Evolutionary conservation across 495 filamentous ascomycete genomes (phyloP).

Genomic region (Podospora conica): DNA sequence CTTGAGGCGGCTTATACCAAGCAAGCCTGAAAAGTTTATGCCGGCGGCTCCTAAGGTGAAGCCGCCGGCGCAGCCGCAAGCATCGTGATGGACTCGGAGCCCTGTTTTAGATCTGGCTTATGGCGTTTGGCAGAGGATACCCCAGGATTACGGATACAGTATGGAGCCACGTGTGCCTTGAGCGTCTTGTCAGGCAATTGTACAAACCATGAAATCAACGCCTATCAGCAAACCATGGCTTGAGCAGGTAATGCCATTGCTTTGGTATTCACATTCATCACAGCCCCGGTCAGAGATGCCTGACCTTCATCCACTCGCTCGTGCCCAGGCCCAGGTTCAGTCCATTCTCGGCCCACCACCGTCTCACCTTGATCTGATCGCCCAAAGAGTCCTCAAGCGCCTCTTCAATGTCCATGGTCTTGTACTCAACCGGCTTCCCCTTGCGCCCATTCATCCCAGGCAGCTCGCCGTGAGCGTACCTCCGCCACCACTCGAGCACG

Average conservation of each 20-base stretch:
- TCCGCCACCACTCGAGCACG: slow-evolving; percentile 89
- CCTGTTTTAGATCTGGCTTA: not conserved
- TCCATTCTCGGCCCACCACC: slow-evolving; percentile 89
- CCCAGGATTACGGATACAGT: not conserved
- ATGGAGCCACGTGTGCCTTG: not conserved
- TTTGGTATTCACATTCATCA: not conserved
- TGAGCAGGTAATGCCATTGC: not conserved
- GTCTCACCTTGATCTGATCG: slow-evolving; percentile 60
- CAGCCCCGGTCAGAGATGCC: slow-evolving; percentile 28
- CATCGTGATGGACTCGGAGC: not conserved
- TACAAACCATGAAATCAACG: not conserved
- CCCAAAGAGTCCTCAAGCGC: slow-evolving; percentile 80
- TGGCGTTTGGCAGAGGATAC: not conserved
- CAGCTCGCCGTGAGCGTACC: slow-evolving; percentile 54
- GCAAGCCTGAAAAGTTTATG: slow-evolving; percentile 55
- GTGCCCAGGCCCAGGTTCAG: slow-evolving; percentile 80
- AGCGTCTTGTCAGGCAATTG: not conserved
- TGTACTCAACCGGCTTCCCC: slow-evolving; percentile 68
- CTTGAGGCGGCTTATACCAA: slow-evolving; percentile 55
- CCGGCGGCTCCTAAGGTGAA: slow-evolving; percentile 4
- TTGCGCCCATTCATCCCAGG: slow-evolving; percentile 37
- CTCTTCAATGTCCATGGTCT: slow-evolving; percentile 92
- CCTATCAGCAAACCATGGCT: not conserved
- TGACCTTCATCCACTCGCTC: slow-evolving; percentile 83
- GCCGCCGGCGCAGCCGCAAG: not conserved